These are phyloP conservation scores for Pseudonectria buxi DNA, from an alignment of 2,329 filamentous ascomycete species.

Conservation along the genomic window DNA sequence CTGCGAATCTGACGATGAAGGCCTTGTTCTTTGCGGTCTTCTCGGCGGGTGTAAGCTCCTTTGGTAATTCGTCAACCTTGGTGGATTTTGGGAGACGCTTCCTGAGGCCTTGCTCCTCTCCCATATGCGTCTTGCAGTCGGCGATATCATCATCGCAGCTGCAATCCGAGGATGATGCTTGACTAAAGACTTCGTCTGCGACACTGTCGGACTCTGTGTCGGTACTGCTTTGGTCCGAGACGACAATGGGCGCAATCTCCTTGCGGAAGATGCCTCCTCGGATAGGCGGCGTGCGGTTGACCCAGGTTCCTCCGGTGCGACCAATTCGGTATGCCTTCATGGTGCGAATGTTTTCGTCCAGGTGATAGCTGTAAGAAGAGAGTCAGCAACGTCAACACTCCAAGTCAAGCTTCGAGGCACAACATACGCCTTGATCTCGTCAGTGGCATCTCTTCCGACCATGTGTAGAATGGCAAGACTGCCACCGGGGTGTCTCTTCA, in stretches of 20 bases:
- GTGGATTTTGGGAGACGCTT: too few relatives aligned
- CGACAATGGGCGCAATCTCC: slow-evolving; percentile 10
- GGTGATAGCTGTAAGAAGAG: slow-evolving; percentile 46
- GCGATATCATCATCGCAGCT: slow-evolving; percentile 3
- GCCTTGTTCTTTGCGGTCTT: not conserved
- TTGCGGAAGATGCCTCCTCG: slow-evolving; percentile 37
- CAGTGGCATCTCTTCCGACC: slow-evolving; percentile 31
- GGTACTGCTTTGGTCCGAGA: slow-evolving; percentile 5
- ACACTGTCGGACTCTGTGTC: slow-evolving; percentile 15
- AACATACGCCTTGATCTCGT: slow-evolving; percentile 29
- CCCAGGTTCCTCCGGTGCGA: slow-evolving; percentile 49
- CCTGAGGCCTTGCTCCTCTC: not conserved
- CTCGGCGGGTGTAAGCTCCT: not conserved
- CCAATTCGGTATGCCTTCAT: slow-evolving; percentile 58
- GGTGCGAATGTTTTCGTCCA: slow-evolving; percentile 41
- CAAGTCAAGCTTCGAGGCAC: too few relatives aligned
- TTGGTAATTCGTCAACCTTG: too few relatives aligned
- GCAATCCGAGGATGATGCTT: slow-evolving; percentile 12
- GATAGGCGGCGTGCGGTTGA: slow-evolving; percentile 54
- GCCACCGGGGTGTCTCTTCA: slow-evolving; percentile 53
- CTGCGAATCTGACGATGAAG: slow-evolving; percentile 8
- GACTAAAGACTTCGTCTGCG: slow-evolving; percentile 11
- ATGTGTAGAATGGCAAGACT: slow-evolving; percentile 52
- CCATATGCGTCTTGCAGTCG: not conserved
- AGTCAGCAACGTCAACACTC: not conserved